phyloP scores from a whole-genome alignment of 2,329 filamentous ascomycete genomes.

The Exophiala bonariae region DNA sequence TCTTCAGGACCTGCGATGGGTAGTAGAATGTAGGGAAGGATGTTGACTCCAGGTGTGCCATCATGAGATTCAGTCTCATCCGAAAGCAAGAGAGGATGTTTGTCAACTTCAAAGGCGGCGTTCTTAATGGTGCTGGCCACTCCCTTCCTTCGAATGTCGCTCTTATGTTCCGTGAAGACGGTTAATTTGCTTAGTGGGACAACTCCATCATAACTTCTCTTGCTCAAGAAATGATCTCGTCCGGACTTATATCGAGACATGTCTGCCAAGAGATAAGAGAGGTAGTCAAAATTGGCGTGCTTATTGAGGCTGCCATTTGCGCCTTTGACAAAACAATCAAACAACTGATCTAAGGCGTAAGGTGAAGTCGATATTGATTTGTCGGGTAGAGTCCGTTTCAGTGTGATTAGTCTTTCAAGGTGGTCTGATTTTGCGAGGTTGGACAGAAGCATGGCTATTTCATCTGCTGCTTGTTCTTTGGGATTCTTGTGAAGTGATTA shows the following conservation, averaged over 20 bases:
- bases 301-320: constrained; percentile 80
- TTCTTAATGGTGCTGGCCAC: constrained; percentile 98
- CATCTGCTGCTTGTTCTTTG: constrained; percentile 78
- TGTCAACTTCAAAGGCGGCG: constrained; percentile 75
- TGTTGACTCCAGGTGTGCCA: constrained; percentile 46
- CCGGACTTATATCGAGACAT: constrained; percentile 71
- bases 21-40: constrained; percentile 84
- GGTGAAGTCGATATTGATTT: constrained; percentile 49
- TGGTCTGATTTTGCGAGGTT: constrained; percentile 82
- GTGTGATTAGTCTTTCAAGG: constrained; percentile 66
- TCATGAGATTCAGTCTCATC: constrained; percentile 55
- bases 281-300: constrained; percentile 81
- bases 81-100: constrained; percentile 70
- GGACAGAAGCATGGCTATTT: constrained; percentile 87
- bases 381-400: constrained; percentile 66
- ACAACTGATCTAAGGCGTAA: constrained; percentile 80
- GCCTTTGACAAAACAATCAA: constrained; percentile 95
- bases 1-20: constrained; percentile 87
- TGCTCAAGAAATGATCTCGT: constrained; percentile 70
- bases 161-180: constrained; percentile 90
- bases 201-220: constrained; percentile 75
- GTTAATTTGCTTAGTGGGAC: constrained; percentile 90
- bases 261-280: constrained; percentile 92
- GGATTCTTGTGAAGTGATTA: constrained; percentile 29
- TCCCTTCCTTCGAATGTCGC: constrained; percentile 80